Evolutionary conservation across 169 alveolate species (phyloP).

Genomic region (Cryptosporidium sp.): DNA sequence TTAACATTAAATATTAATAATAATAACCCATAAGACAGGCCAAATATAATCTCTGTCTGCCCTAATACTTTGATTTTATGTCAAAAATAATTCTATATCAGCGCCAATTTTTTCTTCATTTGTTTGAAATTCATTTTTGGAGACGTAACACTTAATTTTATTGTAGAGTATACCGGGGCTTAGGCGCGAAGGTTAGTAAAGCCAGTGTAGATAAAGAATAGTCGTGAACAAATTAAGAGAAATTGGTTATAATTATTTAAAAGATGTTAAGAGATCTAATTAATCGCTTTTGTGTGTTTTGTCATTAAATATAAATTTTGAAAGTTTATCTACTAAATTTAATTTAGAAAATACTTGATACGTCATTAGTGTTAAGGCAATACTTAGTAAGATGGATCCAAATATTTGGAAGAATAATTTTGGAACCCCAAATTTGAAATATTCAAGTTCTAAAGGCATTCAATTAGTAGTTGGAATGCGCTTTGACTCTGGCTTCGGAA

Average conservation of each 20-base stretch:
- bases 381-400: conserved; percentile 9
- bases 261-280: background rate
- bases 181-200: background rate
- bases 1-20: background rate
- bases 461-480: background rate
- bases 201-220: background rate
- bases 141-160: background rate
- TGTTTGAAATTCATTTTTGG: background rate
- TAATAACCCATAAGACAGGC: background rate
- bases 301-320: conserved; percentile 25
- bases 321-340: conserved; percentile 9
- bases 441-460: background rate
- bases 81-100: background rate
- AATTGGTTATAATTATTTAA: no score
- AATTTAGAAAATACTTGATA: background rate
- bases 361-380: background rate
- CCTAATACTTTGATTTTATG: background rate
- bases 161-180: background rate
- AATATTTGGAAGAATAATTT: background rate
- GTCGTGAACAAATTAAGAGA: background rate
- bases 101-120: background rate
- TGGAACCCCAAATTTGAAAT: conserved; percentile 7
- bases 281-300: background rate
- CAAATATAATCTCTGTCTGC: background rate
- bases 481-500: background rate